A percentile compares a stretch with the other conserved stretches of the same genome.
Evolutionary conservation across 2,329 filamentous ascomycete genomes (phyloP).

Genomic region (Talaromyces sp.): DNA sequence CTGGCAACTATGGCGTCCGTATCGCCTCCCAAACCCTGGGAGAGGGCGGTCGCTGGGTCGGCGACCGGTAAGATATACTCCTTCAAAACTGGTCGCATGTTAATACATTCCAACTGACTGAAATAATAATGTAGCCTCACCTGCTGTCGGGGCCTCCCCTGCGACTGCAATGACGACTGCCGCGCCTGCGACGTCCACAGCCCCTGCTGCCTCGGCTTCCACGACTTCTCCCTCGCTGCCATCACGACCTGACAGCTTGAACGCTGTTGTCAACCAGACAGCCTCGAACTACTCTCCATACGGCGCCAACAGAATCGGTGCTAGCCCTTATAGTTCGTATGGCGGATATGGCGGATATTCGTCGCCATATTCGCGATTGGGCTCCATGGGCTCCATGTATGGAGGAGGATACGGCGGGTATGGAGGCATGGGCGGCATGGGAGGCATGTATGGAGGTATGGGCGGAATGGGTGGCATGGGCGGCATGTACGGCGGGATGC

Average conservation of each 20-base stretch:
- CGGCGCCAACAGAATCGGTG: constrained; percentile 53
- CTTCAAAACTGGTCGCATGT: not conserved
- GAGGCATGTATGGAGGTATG: constrained; percentile 14
- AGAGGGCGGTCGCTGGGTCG: constrained; percentile 61
- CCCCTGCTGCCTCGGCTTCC: constrained; percentile 41
- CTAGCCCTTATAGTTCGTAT: constrained; percentile 47
- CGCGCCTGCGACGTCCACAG: constrained; percentile 41
- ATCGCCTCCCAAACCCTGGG: constrained; percentile 97
- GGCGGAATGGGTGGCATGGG: constrained; percentile 26
- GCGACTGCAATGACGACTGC: constrained; percentile 31
- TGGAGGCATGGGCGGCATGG: constrained; percentile 40
- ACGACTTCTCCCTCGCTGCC: constrained; percentile 52
- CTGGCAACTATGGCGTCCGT: constrained; percentile 48
- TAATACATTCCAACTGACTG: not conserved
- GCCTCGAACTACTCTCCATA: constrained; percentile 74
- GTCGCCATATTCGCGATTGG: constrained; percentile 26
- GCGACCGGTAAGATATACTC: constrained; percentile 2
- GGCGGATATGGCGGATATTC: constrained; percentile 50
- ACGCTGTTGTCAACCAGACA: constrained; percentile 78
- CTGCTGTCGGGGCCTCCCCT: constrained; percentile 26
- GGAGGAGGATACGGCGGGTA: constrained; percentile 47
- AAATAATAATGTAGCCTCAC: constrained; percentile 3
- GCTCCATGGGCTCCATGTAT: constrained; percentile 48
- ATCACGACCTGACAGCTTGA: constrained; percentile 72
- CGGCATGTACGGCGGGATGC: constrained; percentile 44